Percentiles rank a stretch among this genome's conserved stretches.
Conservation (phyloP, 257 asterid species). For the Capsicum chinense region DNA sequence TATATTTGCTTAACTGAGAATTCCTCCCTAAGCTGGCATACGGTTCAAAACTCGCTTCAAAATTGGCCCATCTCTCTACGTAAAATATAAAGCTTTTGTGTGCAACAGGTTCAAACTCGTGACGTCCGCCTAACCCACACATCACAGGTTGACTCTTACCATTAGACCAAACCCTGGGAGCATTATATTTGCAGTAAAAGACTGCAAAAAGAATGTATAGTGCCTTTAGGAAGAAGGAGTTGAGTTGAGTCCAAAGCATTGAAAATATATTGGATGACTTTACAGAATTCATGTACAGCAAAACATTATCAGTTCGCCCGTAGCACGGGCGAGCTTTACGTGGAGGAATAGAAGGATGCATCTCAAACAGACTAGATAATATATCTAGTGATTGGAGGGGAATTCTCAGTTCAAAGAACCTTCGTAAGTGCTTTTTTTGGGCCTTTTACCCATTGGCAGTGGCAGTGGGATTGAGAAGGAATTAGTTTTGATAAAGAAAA, state of each 20-base stretch:
- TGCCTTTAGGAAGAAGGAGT: not conserved
- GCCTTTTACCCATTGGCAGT: not conserved
- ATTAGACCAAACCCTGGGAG: not conserved
- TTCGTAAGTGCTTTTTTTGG: not conserved
- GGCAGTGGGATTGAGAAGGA: not conserved
- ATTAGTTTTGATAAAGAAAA: not conserved
- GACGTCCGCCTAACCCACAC: not conserved
- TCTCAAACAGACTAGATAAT: not conserved
- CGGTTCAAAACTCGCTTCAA: not conserved
- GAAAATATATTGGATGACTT: conserved; percentile 10
- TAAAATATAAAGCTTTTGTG: not conserved
- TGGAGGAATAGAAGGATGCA: conserved; percentile 12
- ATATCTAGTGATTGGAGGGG: conserved; percentile 13
- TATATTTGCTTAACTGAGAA: not conserved
- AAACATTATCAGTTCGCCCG: not conserved
- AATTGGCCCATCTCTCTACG: not conserved
- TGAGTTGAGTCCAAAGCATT: not conserved
- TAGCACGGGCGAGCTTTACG: not conserved
- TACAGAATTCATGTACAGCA: not conserved
- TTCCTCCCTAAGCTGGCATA: not conserved
- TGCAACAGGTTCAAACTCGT: not conserved
- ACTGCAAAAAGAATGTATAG: not conserved
- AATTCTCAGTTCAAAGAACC: not conserved
- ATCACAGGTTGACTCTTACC: not conserved
- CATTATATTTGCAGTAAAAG: not conserved